Evolutionary conservation across 768 basidiomycete genomes (phyloP).

Genomic region (Amanita brunnescens): DNA sequence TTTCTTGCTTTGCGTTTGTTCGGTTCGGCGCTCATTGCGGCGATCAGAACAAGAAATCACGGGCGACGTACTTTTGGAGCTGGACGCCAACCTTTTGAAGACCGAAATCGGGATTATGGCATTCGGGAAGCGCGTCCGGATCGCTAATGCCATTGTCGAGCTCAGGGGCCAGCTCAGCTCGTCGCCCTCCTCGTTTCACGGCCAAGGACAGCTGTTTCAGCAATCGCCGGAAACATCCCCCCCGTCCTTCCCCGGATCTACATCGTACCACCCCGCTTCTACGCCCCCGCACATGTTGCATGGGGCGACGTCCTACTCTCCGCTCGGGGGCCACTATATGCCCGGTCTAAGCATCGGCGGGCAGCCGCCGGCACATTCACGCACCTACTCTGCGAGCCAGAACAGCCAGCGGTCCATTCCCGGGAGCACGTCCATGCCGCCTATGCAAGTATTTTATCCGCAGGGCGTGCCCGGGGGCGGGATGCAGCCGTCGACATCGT

Average conservation of each 20-base stretch:
- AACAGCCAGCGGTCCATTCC: background rate
- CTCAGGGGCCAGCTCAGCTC: constrained; percentile 62
- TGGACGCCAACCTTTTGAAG: constrained; percentile 88
- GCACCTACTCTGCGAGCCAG: constrained; percentile 1
- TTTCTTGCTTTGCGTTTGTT: background rate
- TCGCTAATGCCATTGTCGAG: constrained; percentile 88
- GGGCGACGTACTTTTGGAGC: constrained; percentile 92
- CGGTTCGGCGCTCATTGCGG: too few relatives aligned
- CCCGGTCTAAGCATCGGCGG: background rate
- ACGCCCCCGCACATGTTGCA: background rate
- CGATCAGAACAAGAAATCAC: constrained; percentile 92
- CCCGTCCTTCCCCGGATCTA: constrained; percentile 33
- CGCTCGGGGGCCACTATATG: background rate
- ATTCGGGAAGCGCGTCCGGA: constrained; percentile 90
- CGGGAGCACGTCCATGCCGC: background rate
- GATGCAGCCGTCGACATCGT: background rate
- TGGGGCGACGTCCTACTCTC: background rate
- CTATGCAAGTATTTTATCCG: background rate
- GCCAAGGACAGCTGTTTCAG: constrained; percentile 14
- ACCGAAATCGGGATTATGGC: constrained; percentile 87
- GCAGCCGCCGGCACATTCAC: background rate
- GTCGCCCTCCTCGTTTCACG: constrained; percentile 19
- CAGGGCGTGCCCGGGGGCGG: background rate
- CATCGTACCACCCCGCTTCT: constrained; percentile 1
- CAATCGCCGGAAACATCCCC: constrained; percentile 37